These are phyloP conservation scores for Hypoxylon trugodes DNA, from an alignment of 495 filamentous ascomycete genomes.

Conservation along the genomic window DNA sequence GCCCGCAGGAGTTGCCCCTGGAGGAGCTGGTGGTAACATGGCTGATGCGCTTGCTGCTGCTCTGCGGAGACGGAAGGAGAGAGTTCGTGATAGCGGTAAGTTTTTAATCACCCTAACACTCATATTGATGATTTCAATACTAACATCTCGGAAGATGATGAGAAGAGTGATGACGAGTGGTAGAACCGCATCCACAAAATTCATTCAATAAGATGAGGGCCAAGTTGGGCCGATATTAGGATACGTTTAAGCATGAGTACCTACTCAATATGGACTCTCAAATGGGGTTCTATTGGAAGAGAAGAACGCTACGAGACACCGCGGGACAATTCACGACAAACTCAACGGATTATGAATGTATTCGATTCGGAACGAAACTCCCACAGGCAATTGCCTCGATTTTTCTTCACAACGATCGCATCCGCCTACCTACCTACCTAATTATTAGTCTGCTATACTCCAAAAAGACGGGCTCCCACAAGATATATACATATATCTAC, in stretches of 20 bases:
- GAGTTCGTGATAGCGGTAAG: slow-evolving; percentile 92
- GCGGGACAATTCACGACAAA: neutral
- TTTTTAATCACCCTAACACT: slow-evolving; percentile 33
- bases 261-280: neutral
- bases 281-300: neutral
- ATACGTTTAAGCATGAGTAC: neutral
- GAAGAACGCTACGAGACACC: neutral
- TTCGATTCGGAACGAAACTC: neutral
- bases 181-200: slow-evolving; percentile 45
- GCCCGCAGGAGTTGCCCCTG: slow-evolving; percentile 56
- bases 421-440: too few species aligned
- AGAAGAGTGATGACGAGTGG: slow-evolving; percentile 84
- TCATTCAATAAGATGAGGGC: neutral
- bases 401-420: too few species aligned
- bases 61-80: slow-evolving; percentile 81
- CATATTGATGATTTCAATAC: slow-evolving; percentile 36
- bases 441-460: too few species aligned
- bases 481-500: slow-evolving; percentile 14
- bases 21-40: slow-evolving; percentile 66
- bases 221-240: neutral
- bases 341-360: neutral
- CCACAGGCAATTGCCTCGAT: neutral
- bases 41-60: slow-evolving; percentile 83
- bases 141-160: slow-evolving; percentile 68
- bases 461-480: too few species aligned